A percentile compares a stretch with the other conserved stretches of the same genome.
Conservation (phyloP, 2,329 filamentous ascomycete species). For the Aspergillus awamori region DNA sequence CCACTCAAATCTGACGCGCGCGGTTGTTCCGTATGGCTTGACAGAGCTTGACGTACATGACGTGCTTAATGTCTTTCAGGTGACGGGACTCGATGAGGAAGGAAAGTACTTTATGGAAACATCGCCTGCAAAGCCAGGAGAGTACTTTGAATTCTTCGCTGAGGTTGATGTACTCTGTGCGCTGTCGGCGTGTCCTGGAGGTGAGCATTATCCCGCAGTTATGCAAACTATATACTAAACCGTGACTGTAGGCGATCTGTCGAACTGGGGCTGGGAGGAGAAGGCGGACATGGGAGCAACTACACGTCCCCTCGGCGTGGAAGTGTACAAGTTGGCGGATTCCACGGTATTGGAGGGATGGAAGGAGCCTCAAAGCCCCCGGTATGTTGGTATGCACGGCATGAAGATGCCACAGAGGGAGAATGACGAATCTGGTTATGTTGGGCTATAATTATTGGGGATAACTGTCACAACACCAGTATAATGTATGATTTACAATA, state of each 20-base stretch:
- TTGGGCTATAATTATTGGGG: slow-evolving; percentile 25
- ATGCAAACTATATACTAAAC: slow-evolving; percentile 15
- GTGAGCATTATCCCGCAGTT: slow-evolving; percentile 24
- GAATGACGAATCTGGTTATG: slow-evolving; percentile 29
- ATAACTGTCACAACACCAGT: not conserved
- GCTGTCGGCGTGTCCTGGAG: slow-evolving; percentile 73
- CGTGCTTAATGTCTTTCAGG: slow-evolving; percentile 84
- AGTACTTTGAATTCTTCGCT: slow-evolving; percentile 75
- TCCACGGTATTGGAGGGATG: slow-evolving; percentile 60
- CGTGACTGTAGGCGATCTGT: slow-evolving; percentile 63
- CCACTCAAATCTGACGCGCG: slow-evolving; percentile 77
- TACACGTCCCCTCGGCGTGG: slow-evolving; percentile 74
- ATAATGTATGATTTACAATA: no score
- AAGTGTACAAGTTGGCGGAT: slow-evolving; percentile 68
- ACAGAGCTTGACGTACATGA: slow-evolving; percentile 78
- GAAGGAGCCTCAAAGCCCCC: slow-evolving; percentile 62
- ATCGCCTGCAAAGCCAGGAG: slow-evolving; percentile 49
- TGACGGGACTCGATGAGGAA: slow-evolving; percentile 72
- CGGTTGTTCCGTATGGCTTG: slow-evolving; percentile 69
- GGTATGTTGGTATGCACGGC: slow-evolving; percentile 69
- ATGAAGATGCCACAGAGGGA: slow-evolving; percentile 54
- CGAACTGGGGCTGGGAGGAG: slow-evolving; percentile 77
- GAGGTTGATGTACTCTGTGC: slow-evolving; percentile 74
- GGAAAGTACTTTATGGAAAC: slow-evolving; percentile 74
- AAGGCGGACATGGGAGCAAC: slow-evolving; percentile 62